Percentiles rank a stretch among this genome's conserved stretches.
phyloP scores from a whole-genome alignment of 495 filamentous ascomycete genomes.

The Amphirosellinia nigrospora region DNA sequence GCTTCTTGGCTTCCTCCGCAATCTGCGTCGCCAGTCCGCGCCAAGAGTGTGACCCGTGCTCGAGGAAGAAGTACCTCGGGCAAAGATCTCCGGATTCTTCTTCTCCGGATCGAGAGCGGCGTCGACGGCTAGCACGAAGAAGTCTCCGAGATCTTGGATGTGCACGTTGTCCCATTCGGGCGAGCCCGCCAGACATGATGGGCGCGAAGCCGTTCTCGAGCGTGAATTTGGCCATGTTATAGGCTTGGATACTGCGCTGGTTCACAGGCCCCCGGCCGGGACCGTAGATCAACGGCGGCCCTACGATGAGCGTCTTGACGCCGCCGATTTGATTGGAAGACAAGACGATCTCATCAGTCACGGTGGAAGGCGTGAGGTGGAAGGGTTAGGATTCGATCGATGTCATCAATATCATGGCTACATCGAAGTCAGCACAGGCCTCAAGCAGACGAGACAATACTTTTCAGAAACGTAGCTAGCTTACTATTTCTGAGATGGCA shows the following conservation, averaged over 20 bases:
- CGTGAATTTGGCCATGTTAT: slow-evolving; percentile 59
- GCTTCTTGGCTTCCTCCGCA: slow-evolving; percentile 65
- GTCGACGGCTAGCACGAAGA: slow-evolving; percentile 70
- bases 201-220: slow-evolving; percentile 69
- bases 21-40: slow-evolving; percentile 67
- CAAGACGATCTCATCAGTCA: slow-evolving; percentile 53
- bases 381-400: slow-evolving; percentile 44
- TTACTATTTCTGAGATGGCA: slow-evolving; percentile 42
- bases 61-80: slow-evolving; percentile 75
- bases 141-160: slow-evolving; percentile 70
- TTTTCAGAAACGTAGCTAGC: not conserved
- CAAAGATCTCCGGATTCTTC: slow-evolving; percentile 68
- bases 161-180: slow-evolving; percentile 75
- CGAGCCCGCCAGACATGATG: slow-evolving; percentile 65
- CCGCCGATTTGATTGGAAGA: slow-evolving; percentile 48
- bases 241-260: slow-evolving; percentile 68
- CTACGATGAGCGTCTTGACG: slow-evolving; percentile 74
- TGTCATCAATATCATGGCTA: slow-evolving; percentile 45
- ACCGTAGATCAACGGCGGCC: slow-evolving; percentile 82
- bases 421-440: slow-evolving; percentile 14
- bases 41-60: slow-evolving; percentile 74
- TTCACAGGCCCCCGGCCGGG: slow-evolving; percentile 73
- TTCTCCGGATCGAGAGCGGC: slow-evolving; percentile 56
- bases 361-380: slow-evolving; percentile 52
- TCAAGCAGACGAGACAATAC: not conserved